phyloP scores from a whole-genome alignment of 441 rosid species.

The Pelargonium citronellum region DNA sequence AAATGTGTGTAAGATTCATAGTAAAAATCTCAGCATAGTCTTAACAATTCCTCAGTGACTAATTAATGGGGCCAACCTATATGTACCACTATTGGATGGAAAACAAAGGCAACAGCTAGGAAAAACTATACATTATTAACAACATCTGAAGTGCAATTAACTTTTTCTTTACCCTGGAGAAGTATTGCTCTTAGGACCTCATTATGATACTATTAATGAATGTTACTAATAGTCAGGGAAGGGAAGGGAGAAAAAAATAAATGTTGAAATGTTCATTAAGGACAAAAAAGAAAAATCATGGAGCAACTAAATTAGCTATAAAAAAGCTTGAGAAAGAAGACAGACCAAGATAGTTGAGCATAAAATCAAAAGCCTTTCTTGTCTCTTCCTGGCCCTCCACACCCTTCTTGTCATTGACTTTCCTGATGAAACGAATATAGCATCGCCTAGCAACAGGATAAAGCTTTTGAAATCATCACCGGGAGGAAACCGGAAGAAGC shows the following conservation, averaged over 20 bases:
- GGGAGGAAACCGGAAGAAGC: background rate
- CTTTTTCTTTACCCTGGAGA: conserved; percentile 2
- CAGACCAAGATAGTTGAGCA: conserved; percentile 79
- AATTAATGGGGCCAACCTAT: background rate
- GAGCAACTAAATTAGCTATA: background rate
- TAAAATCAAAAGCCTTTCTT: conserved; percentile 83
- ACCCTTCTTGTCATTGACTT: conserved; percentile 85
- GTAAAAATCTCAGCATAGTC: background rate
- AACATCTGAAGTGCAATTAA: background rate
- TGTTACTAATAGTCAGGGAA: background rate
- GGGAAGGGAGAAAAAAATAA: background rate
- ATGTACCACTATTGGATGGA: background rate
- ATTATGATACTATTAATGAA: background rate
- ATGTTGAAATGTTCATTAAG: background rate
- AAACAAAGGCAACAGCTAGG: background rate
- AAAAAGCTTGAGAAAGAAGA: conserved; percentile 24
- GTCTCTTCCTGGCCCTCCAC: conserved; percentile 89
- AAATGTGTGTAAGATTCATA: background rate
- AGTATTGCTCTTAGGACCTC: background rate
- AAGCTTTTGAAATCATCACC: conserved; percentile 4
- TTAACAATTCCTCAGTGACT: no score
- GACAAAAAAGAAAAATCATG: conserved; percentile 3
- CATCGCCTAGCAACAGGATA: conserved; percentile 54
- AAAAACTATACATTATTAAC: conserved; percentile 1
- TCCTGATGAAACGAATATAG: conserved; percentile 86